Percentiles rank a stretch among this genome's conserved stretches.
phyloP scores from a whole-genome alignment of 495 filamentous ascomycete species.

The Trichocladium antarcticum region DNA sequence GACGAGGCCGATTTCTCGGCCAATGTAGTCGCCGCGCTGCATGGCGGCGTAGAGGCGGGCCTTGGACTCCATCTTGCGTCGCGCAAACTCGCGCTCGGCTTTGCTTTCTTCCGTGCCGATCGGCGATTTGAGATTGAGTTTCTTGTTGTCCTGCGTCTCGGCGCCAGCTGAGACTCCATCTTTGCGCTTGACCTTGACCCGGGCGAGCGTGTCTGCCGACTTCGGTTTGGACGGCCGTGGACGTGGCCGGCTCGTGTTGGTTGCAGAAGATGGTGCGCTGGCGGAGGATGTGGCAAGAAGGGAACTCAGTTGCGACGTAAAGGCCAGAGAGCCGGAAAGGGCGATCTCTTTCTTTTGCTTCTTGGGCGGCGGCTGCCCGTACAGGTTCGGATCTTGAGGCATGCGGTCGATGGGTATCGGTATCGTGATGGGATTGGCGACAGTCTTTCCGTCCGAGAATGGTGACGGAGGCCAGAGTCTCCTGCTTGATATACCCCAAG shows the following conservation, averaged over 20 bases:
- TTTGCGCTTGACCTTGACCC: constrained; percentile 54
- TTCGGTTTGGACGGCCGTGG: constrained; percentile 57
- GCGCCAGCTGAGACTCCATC: constrained; percentile 21
- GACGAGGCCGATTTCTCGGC: constrained; percentile 52
- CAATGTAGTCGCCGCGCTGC: constrained; percentile 59
- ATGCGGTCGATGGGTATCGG: background rate
- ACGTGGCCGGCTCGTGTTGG: constrained; percentile 48
- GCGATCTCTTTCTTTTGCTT: constrained; percentile 48
- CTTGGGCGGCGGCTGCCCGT: constrained; percentile 60
- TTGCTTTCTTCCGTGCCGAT: constrained; percentile 38
- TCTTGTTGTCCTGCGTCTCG: constrained; percentile 14
- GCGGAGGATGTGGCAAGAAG: constrained; percentile 47
- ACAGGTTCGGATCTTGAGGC: constrained; percentile 50
- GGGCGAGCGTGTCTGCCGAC: constrained; percentile 60
- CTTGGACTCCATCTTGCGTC: constrained; percentile 77
- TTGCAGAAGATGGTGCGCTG: constrained; percentile 12
- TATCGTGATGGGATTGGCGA: no score
- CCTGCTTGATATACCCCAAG: no score
- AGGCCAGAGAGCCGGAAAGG: constrained; percentile 65
- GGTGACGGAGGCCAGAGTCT: no score
- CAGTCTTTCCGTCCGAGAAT: no score
- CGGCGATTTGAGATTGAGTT: constrained; percentile 33
- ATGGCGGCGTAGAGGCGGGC: constrained; percentile 71
- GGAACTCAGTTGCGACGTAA: constrained; percentile 65
- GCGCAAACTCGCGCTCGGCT: constrained; percentile 45